A percentile compares a stretch with the other conserved stretches of the same genome.
phyloP scores from a whole-genome alignment of 768 basidiomycete genomes.

The Plicaturopsis crispa region DNA sequence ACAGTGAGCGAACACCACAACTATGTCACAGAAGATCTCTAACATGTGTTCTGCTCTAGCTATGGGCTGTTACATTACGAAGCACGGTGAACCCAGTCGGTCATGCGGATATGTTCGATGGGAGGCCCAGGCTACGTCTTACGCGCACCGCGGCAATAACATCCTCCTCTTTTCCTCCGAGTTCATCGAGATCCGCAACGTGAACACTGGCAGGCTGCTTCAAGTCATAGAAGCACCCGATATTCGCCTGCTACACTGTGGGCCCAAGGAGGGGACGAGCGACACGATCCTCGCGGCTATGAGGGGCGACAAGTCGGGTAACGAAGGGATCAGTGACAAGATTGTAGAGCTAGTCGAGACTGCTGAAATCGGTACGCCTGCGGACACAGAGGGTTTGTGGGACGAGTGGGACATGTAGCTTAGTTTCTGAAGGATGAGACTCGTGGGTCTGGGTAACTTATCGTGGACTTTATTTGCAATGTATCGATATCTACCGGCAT shows the following conservation, averaged over 20 bases:
- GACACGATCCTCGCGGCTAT: conserved; percentile 56
- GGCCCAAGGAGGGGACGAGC: conserved; percentile 24
- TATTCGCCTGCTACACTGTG: conserved; percentile 55
- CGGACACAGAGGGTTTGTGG: conserved; percentile 34
- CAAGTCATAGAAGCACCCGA: conserved; percentile 77
- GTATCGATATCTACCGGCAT: no score
- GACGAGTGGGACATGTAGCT: conserved; percentile 71
- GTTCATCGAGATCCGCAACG: conserved; percentile 70
- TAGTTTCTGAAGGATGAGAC: background rate
- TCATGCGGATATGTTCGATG: conserved; percentile 62
- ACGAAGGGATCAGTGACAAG: conserved; percentile 49
- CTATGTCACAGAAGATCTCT: conserved; percentile 1
- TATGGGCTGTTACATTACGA: conserved; percentile 71
- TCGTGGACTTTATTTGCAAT: background rate
- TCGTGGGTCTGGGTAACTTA: background rate
- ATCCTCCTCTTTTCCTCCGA: conserved; percentile 66
- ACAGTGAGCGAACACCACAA: conserved; percentile 38
- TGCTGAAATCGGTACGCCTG: conserved; percentile 32
- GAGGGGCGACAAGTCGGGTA: conserved; percentile 52
- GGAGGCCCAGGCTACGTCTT: conserved; percentile 66
- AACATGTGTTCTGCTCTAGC: conserved; percentile 30
- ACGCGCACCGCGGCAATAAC: conserved; percentile 51
- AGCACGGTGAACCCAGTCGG: conserved; percentile 57
- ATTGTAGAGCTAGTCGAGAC: conserved; percentile 69
- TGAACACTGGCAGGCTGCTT: conserved; percentile 58